Base-by-base conservation (phyloP, 129 eudicot genomes). In the Silybum marianum region DNA sequence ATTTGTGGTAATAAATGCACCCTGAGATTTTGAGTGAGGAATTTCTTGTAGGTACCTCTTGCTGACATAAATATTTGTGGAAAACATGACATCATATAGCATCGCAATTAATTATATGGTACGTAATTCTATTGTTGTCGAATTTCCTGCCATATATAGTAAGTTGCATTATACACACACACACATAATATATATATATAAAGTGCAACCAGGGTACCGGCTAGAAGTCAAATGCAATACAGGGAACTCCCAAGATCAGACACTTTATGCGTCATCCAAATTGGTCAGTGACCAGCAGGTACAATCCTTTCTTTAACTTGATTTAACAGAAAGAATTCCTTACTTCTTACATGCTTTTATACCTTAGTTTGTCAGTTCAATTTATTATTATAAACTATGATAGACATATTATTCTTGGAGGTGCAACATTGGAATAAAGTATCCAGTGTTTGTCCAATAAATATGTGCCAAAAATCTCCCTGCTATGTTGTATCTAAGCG, bases 211-310 rank as follows among this genome's bases (percentile, higher is more conserved):
- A 9, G 65, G 0, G 65, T 54, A 54, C 65, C 22, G n/a, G 16
- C 65, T 54, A 54, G 65, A 54, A 54, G 65, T 54, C 65, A 54
- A 54, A 54, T 54, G 65, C 65, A n/a, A 54, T 28, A 51, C 63
- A 51, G 22, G 63, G 63, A 51, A 51, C 63, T 51, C n/a, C 21
- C 21, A 58, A 58, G 66, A 58, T 58, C 66, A 58, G 66, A 18
- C 66, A 58, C 66, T 58, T 58, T 58, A 54, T 58, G 23, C 10
- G 66, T 58, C 23, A 58, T 18, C 66, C 23, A 58, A 6, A 58
- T 58, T 58, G 66, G n/a, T 58, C 66, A 58, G 66, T 58, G 66
- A 58, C 66, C 66, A 58, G 66, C 66, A 58, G 66, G 66, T 58
- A 58, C 66, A 58, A 5, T 58, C 66, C 66, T 58, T 58, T 58